Conservation (phyloP, 2,329 filamentous ascomycete genomes). For the Hymenoscyphus infarciens region DNA sequence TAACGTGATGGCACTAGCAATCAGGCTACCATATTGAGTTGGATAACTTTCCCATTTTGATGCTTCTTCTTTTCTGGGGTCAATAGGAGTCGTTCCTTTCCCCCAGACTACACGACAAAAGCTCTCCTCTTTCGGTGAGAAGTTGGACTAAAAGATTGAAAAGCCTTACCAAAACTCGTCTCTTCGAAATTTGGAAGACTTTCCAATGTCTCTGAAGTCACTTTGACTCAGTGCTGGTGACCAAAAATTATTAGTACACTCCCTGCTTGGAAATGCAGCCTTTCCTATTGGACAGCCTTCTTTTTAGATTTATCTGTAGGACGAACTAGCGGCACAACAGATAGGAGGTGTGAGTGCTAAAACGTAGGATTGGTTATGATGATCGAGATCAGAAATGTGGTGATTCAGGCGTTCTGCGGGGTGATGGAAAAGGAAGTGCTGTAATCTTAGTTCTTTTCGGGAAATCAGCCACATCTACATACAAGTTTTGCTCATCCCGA, state of each 20-base stretch:
- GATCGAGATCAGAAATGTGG: neutral
- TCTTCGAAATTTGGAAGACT: neutral
- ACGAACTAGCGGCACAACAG: neutral
- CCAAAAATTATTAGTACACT: neutral
- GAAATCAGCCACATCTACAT: neutral
- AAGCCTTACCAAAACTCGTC: neutral
- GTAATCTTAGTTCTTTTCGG: neutral
- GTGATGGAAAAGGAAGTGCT: neutral
- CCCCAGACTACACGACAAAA: neutral
- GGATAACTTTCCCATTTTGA: neutral
- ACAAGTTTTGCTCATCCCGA: neutral
- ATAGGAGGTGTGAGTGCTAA: neutral
- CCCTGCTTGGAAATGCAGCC: conserved; percentile 12
- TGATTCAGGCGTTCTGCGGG: neutral
- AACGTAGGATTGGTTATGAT: neutral
- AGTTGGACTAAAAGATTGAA: neutral
- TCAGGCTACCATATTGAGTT: neutral
- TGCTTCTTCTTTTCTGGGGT: neutral
- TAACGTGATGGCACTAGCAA: neutral
- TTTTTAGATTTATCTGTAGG: neutral
- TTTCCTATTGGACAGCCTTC: conserved; percentile 11
- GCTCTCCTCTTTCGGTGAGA: neutral
- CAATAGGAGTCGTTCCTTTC: neutral
- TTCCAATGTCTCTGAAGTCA: neutral
- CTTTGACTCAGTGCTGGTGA: neutral